A percentile compares a stretch with the other conserved stretches of the same genome.
These are phyloP conservation scores for Agrocybe pediades DNA, from an alignment of 768 basidiomycete genomes.

Conservation along the genomic window DNA sequence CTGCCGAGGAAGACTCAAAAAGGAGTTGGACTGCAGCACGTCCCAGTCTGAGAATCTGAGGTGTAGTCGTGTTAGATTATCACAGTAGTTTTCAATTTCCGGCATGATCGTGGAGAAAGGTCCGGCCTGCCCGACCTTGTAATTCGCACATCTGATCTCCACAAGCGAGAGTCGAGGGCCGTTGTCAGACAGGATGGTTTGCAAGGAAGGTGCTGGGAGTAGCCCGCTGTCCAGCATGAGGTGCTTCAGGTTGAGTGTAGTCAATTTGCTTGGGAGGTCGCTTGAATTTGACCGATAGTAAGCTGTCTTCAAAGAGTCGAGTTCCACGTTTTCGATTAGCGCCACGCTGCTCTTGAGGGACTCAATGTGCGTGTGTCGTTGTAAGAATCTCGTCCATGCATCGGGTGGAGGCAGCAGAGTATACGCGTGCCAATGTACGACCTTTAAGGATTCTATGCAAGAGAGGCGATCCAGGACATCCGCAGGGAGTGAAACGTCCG, in stretches of 20 bases:
- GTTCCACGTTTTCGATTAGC: not conserved
- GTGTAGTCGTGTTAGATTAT: slow-evolving; percentile 4
- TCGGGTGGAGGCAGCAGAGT: not conserved
- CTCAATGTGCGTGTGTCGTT: slow-evolving; percentile 13
- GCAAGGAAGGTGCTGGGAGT: not conserved
- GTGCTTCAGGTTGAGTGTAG: slow-evolving; percentile 1
- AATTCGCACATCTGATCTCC: not conserved
- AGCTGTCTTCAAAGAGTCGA: slow-evolving; percentile 10
- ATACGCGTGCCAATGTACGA: slow-evolving; percentile 15
- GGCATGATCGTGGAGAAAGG: not conserved
- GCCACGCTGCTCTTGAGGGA: slow-evolving; percentile 8
- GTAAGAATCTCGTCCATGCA: slow-evolving; percentile 16
- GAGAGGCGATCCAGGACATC: slow-evolving; percentile 7
- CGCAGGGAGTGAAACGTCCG: not conserved
- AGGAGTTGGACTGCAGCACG: not conserved
- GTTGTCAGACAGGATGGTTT: no score
- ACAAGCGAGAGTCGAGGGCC: not conserved
- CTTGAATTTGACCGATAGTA: not conserved
- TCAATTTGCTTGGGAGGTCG: not conserved
- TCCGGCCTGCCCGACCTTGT: not conserved
- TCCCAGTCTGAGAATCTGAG: not conserved
- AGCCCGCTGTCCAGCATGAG: slow-evolving; percentile 3
- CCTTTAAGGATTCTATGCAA: slow-evolving; percentile 13
- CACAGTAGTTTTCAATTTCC: not conserved
- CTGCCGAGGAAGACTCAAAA: not conserved